Base-by-base conservation (phyloP, 2,329 filamentous ascomycete species). In the Annulohypoxylon truncatum region DNA sequence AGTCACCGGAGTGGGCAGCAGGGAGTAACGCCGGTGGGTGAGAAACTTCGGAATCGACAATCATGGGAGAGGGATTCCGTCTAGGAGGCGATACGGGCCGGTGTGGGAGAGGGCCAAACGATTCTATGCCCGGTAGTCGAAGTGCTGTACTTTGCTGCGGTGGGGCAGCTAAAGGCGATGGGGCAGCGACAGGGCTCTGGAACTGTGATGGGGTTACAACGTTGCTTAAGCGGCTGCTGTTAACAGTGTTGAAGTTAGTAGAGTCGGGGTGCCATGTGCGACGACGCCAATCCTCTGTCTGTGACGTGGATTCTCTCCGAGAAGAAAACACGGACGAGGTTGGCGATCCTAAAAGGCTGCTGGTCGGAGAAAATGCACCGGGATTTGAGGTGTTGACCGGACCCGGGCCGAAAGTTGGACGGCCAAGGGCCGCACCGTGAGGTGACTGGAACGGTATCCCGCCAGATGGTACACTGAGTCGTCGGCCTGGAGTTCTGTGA, bases 211-310 rank as follows among this genome's bases (percentile, higher is more conserved):
- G 89, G 4, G 89, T 93, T 66, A 92, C 88, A 38, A 93, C 91
- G 68, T 92, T 91, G 72, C 88, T 92, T 56, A 97, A 78, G 13
- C 91, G 87, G 78, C 92, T 94, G 12, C 87, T 85, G 51, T 90
- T 73, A 24, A 66, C 88, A 29, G 89, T 82, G 64, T 85, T 84
- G 66, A 88, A 89, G 68, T 85, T 86, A 13, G 87, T 85, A 64
- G 89, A 91, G 67, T 93, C 92, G 0, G 93, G 92, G 78, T 97
- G 94, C 94, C 94, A 97, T 2, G 94, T 97, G 56, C 94, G 87
- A 67, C 94, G 85, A 69, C 94, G 89, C 87, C 90, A 92, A 59
- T 93, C 90, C 68, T 97, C 93, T 0, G 86, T 81, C 18, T 84
- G 82, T 54, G 85, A 87, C 7, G 85, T 81, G 0, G 92, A 91